These are phyloP conservation scores for Fomitopsis serialis DNA, from an alignment of 768 basidiomycete species.

Conservation along the genomic window DNA sequence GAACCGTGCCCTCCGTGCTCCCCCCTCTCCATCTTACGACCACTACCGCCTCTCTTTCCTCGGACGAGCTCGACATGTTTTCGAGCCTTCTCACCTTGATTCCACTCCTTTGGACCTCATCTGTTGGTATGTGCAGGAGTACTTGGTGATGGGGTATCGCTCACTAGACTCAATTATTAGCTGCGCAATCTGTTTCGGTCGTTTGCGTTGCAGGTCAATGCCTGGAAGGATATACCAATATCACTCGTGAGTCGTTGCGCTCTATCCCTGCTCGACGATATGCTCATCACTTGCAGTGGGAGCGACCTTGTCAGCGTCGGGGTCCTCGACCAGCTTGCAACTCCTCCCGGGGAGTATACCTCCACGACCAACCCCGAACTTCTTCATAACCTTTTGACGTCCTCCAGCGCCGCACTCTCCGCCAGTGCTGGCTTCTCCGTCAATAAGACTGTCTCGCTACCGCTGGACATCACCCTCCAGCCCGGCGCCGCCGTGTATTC, in stretches of 20 bases:
- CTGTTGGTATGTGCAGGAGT: slow-evolving; percentile 28
- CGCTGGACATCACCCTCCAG: slow-evolving; percentile 60
- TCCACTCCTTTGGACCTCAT: slow-evolving; percentile 32
- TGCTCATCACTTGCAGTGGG: slow-evolving; percentile 47
- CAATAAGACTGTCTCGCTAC: slow-evolving; percentile 49
- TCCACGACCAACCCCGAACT: slow-evolving; percentile 67
- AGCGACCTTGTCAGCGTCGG: slow-evolving; percentile 53
- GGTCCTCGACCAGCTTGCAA: slow-evolving; percentile 46
- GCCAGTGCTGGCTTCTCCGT: slow-evolving; percentile 64
- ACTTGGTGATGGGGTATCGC: neutral
- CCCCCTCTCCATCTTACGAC: slow-evolving; percentile 14
- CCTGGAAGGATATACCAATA: slow-evolving; percentile 72
- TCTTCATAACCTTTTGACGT: slow-evolving; percentile 62
- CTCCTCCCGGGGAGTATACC: slow-evolving; percentile 74
- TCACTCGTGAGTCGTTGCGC: slow-evolving; percentile 45
- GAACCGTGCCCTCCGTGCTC: slow-evolving; percentile 7
- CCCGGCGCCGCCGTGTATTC: slow-evolving; percentile 69
- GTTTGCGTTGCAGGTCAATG: slow-evolving; percentile 90
- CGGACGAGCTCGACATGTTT: slow-evolving; percentile 28
- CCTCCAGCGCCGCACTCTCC: slow-evolving; percentile 52
- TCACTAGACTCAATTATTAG: slow-evolving; percentile 6
- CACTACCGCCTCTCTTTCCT: slow-evolving; percentile 1
- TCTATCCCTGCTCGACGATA: neutral
- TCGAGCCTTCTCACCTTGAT: slow-evolving; percentile 30
- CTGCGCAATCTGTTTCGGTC: slow-evolving; percentile 55